phyloP scores from a whole-genome alignment of 352 stramenopile species.

The Elongisporangium undulatum region DNA sequence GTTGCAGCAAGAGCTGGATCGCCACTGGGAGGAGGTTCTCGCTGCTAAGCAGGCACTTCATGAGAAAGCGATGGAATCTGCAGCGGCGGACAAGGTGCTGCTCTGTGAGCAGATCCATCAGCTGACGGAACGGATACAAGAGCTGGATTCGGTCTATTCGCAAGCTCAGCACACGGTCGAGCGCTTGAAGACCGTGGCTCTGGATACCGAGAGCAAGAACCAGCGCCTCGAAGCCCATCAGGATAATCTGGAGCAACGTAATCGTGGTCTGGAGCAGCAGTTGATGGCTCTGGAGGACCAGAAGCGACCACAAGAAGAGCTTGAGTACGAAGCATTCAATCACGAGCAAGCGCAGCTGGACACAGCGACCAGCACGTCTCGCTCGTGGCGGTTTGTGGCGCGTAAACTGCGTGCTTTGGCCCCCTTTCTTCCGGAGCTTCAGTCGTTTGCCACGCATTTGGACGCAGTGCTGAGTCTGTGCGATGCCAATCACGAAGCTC shows the following conservation, averaged over 20 bases:
- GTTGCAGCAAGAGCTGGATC: background rate
- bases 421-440: conserved; percentile 38
- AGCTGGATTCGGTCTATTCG: background rate
- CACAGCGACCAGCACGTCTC: conserved; percentile 1
- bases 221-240: background rate
- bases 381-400: conserved; percentile 12
- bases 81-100: background rate
- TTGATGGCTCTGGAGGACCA: conserved; percentile 11
- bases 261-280: conserved; percentile 8
- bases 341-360: background rate
- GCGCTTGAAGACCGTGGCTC: background rate
- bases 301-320: background rate
- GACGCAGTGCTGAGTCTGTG: conserved; percentile 29
- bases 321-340: conserved; percentile 2
- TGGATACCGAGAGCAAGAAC: background rate
- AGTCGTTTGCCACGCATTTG: conserved; percentile 24
- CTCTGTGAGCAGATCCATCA: background rate
- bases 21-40: background rate
- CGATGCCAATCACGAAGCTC: conserved; percentile 21
- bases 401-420: conserved; percentile 19
- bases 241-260: background rate
- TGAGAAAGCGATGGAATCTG: background rate
- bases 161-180: background rate
- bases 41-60: background rate
- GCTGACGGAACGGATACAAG: background rate